These are phyloP conservation scores for Theobroma grandiflorum DNA, from an alignment of 441 rosid species.

Conservation along the genomic window DNA sequence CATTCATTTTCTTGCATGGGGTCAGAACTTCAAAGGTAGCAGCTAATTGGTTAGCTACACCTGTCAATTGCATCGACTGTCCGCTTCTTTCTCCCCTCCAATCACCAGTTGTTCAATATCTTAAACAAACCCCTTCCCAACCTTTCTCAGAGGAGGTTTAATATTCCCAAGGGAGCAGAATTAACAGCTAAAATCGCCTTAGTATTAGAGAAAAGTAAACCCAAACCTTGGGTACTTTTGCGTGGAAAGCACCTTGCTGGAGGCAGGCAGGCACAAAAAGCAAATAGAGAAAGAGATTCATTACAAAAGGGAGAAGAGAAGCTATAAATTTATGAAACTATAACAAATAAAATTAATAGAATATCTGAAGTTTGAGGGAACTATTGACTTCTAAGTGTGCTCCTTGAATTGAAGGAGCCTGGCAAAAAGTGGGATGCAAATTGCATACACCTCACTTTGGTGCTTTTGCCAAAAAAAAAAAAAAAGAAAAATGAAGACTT, in stretches of 20 bases:
- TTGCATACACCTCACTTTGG: slow-evolving; percentile 1
- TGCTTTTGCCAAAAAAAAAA: neutral
- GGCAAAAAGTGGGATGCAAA: neutral
- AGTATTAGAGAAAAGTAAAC: neutral
- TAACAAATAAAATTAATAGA: slow-evolving; percentile 1
- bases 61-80: too few relatives aligned
- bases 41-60: neutral
- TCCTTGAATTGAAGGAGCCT: slow-evolving; percentile 13
- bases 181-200: neutral
- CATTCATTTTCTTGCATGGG: neutral
- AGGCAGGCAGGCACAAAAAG: neutral
- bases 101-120: neutral
- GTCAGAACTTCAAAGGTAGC: neutral
- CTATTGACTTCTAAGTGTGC: neutral
- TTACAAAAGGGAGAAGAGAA: neutral
- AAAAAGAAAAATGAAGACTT: neutral
- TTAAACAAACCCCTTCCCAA: neutral
- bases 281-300: neutral
- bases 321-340: neutral
- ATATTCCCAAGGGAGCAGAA: neutral
- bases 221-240: neutral
- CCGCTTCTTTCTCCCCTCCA: neutral
- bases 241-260: neutral
- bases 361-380: neutral
- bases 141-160: neutral